Conservation (phyloP, 495 filamentous ascomycete genomes). For the Annulohypoxylon maeteangense region DNA sequence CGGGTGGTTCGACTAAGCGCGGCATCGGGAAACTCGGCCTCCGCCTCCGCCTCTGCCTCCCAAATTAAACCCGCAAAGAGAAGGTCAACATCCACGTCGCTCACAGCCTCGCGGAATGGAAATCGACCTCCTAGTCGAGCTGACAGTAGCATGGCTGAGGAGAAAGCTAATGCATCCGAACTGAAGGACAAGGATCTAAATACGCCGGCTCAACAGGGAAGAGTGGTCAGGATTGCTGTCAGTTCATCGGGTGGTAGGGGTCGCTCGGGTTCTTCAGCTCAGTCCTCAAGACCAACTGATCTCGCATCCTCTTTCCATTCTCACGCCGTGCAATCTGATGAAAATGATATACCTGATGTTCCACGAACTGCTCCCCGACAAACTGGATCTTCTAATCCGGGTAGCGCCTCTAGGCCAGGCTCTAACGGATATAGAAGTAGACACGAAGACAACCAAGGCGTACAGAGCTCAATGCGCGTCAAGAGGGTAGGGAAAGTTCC, state of each 20-base stretch:
- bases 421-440: conserved; percentile 60
- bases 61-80: conserved; percentile 50
- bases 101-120: conserved; percentile 44
- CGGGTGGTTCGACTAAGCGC: conserved; percentile 70
- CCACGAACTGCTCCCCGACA: conserved; percentile 55
- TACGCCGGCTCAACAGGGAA: conserved; percentile 72
- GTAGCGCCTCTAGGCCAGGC: conserved; percentile 61
- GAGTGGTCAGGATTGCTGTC: conserved; percentile 70
- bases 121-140: conserved; percentile 49
- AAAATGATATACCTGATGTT: conserved; percentile 53
- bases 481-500: conserved; percentile 77
- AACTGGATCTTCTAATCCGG: conserved; percentile 48
- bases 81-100: conserved; percentile 46
- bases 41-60: conserved; percentile 32
- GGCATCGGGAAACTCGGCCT: conserved; percentile 47
- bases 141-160: conserved; percentile 48
- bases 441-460: conserved; percentile 65
- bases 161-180: conserved; percentile 42
- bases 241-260: conserved; percentile 55
- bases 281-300: conserved; percentile 50
- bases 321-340: conserved; percentile 41
- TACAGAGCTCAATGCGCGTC: conserved; percentile 76
- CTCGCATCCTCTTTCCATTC: conserved; percentile 41
- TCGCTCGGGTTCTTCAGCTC: conserved; percentile 55
- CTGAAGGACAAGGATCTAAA: conserved; percentile 64